Evolutionary conservation across 2,329 filamentous ascomycete species (phyloP).

Genomic region (Lojkania enalia): DNA sequence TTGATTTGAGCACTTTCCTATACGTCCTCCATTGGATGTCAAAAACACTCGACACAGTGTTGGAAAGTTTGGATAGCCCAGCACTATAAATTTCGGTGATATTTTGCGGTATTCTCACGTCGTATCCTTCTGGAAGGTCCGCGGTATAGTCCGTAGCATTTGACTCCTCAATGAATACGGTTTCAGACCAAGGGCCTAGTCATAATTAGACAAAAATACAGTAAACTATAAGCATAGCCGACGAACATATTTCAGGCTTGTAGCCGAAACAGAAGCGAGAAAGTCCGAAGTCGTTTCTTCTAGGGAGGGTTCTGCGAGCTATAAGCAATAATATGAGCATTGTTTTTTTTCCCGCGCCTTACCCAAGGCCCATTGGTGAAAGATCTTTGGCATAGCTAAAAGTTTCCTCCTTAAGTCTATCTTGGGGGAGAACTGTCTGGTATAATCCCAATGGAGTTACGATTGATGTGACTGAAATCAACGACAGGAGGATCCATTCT

Average conservation of each 20-base stretch:
- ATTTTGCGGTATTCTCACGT: conserved; percentile 41
- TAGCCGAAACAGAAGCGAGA: conserved; percentile 37
- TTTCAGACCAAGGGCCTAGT: conserved; percentile 16
- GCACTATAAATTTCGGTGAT: conserved; percentile 46
- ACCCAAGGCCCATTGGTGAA: conserved; percentile 38
- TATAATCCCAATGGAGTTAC: conserved; percentile 53
- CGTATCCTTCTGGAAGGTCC: conserved; percentile 28
- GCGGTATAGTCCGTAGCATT: conserved; percentile 24
- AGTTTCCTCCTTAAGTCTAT: conserved; percentile 12
- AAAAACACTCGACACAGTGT: conserved; percentile 48
- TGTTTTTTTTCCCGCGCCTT: not conserved
- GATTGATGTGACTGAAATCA: conserved; percentile 48
- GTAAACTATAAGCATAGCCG: not conserved
- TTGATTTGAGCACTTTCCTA: conserved; percentile 7
- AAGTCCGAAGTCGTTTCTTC: conserved; percentile 37
- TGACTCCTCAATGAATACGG: conserved; percentile 7
- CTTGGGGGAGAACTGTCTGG: conserved; percentile 35
- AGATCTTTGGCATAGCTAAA: conserved; percentile 48
- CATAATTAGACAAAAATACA: not conserved
- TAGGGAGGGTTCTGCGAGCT: conserved; percentile 12
- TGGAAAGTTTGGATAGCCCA: conserved; percentile 29
- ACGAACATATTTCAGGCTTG: conserved; percentile 29
- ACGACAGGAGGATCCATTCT: conserved; percentile 31
- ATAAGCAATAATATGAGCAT: not conserved
- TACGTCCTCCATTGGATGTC: conserved; percentile 48